Evolutionary conservation across 2,329 filamentous ascomycete genomes (phyloP).

Genomic region (Incumbomyces lentus): DNA sequence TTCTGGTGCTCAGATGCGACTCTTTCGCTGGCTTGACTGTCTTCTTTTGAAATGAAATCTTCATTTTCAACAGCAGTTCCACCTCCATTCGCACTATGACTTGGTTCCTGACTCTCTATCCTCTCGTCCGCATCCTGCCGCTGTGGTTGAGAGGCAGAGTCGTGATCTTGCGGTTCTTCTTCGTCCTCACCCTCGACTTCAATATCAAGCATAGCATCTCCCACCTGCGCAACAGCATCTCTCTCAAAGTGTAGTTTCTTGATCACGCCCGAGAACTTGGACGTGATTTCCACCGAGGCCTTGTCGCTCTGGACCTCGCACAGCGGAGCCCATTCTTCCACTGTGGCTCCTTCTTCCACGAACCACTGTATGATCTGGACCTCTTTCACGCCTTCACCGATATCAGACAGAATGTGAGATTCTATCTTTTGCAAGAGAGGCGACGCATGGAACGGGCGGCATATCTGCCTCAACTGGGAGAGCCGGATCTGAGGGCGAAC

Average conservation of each 20-base stretch:
- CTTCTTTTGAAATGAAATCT: conserved; percentile 7
- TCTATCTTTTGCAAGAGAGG: conserved; percentile 13
- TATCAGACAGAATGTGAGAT: conserved; percentile 19
- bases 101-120: conserved; percentile 20
- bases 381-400: conserved; percentile 75
- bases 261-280: conserved; percentile 85
- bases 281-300: conserved; percentile 80
- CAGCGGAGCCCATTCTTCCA: conserved; percentile 95
- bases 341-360: conserved; percentile 84
- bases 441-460: conserved; percentile 15
- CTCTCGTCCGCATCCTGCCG: conserved; percentile 36
- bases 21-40: conserved; percentile 5
- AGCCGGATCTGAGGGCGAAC: background rate
- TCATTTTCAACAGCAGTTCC: conserved; percentile 14
- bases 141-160: conserved; percentile 31
- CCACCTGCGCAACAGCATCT: conserved; percentile 92
- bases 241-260: conserved; percentile 94
- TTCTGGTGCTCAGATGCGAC: too few species aligned
- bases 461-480: conserved; percentile 6
- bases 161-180: conserved; percentile 64
- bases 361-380: conserved; percentile 99
- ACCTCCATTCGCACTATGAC: conserved; percentile 3
- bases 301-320: conserved; percentile 99
- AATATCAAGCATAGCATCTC: conserved; percentile 29
- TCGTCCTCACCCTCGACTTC: conserved; percentile 20